A percentile compares a stretch with the other conserved stretches of the same genome.
These are phyloP conservation scores for Ceratocystis papillata DNA, from an alignment of 2,329 filamentous ascomycete species.

Conservation along the genomic window DNA sequence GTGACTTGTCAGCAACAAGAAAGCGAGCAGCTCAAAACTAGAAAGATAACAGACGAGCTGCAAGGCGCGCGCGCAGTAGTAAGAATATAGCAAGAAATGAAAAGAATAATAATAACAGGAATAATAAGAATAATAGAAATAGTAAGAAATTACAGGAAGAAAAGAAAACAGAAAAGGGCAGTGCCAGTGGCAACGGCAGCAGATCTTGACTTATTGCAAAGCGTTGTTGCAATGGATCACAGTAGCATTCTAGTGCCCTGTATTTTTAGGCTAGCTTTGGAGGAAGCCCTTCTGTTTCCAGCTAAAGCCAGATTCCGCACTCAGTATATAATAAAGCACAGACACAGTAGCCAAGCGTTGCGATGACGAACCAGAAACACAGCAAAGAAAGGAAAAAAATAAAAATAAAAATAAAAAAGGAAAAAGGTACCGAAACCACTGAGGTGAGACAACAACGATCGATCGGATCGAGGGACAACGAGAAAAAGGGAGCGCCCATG, in stretches of 20 bases:
- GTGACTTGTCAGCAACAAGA: not conserved
- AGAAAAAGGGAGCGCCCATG: not conserved
- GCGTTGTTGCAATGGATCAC: not conserved
- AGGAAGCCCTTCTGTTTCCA: constrained; percentile 2
- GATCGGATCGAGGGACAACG: not conserved
- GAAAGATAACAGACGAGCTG: not conserved
- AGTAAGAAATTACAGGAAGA: not conserved
- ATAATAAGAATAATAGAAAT: not conserved
- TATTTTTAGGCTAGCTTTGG: not conserved
- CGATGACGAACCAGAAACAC: not conserved
- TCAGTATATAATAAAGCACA: not conserved
- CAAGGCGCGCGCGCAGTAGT: not conserved
- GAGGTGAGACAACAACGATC: too few species aligned
- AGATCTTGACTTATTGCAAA: constrained; percentile 6
- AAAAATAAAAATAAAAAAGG: not conserved
- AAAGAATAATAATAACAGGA: not conserved
- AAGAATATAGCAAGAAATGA: constrained; percentile 5
- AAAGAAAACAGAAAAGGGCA: not conserved
- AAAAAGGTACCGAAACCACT: not conserved
- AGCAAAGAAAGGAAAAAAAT: not conserved
- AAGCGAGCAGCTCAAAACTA: not conserved
- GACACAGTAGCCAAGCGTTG: not conserved
- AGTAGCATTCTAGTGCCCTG: constrained; percentile 6
- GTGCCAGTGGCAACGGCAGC: not conserved
- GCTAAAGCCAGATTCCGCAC: constrained; percentile 3